These are phyloP conservation scores for Pugionium cornutum DNA, from an alignment of 345 rosid species.

Conservation along the genomic window DNA sequence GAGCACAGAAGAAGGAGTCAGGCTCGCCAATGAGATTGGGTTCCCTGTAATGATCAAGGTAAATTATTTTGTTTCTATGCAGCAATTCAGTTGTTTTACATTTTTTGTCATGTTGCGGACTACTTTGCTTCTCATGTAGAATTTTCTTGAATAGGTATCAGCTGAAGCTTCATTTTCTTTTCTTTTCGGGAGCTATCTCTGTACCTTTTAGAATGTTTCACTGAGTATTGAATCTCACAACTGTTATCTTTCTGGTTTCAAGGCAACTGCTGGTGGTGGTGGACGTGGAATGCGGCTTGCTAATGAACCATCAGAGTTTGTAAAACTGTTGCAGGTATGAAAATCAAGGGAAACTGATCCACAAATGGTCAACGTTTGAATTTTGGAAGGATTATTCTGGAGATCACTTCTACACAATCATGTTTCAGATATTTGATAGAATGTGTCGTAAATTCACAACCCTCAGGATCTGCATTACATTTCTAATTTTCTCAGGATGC, in stretches of 20 bases:
- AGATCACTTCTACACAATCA: not conserved
- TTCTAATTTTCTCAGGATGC: not conserved
- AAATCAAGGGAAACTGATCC: slow-evolving; percentile 12
- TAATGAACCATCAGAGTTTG: slow-evolving; percentile 91
- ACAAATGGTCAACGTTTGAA: not conserved
- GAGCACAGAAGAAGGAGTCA: slow-evolving; percentile 91
- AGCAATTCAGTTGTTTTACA: not conserved
- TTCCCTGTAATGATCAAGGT: slow-evolving; percentile 99
- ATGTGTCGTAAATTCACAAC: too few relatives aligned
- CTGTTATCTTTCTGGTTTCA: slow-evolving; percentile 24
- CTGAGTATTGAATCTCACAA: slow-evolving; percentile 7
- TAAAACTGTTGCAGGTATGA: slow-evolving; percentile 85
- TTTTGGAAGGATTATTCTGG: not conserved
- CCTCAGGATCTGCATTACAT: slow-evolving; percentile 5
- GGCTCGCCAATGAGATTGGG: slow-evolving; percentile 85
- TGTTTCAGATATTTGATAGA: not conserved
- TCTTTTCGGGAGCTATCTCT: slow-evolving; percentile 3
- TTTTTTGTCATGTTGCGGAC: not conserved
- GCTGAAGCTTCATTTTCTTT: not conserved
- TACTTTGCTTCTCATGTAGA: slow-evolving; percentile 2
- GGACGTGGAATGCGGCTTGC: slow-evolving; percentile 99
- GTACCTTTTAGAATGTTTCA: slow-evolving; percentile 8
- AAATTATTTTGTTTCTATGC: slow-evolving; percentile 15
- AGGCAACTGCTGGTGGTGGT: slow-evolving; percentile 99
- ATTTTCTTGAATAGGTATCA: slow-evolving; percentile 2